A percentile compares a stretch with the other conserved stretches of the same genome.
phyloP scores from a whole-genome alignment of 441 rosid species.

The Adansonia gregorii region DNA sequence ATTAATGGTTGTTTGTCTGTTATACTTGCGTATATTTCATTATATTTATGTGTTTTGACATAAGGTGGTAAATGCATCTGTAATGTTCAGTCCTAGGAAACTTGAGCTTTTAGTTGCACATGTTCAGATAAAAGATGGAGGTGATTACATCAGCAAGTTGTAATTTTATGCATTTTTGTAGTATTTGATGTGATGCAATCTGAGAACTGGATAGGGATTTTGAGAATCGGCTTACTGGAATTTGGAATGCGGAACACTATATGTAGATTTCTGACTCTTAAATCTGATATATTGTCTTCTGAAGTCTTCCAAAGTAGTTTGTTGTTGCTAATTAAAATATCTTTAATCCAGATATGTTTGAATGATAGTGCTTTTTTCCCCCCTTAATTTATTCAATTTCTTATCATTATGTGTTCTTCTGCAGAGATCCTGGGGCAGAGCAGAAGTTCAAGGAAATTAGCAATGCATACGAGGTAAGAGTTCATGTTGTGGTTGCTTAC shows the following conservation, averaged over 20 bases:
- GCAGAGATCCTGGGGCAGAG: conserved; percentile 89
- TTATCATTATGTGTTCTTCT: conserved; percentile 18
- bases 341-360: not conserved
- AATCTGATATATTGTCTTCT: not conserved
- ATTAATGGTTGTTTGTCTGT: not conserved
- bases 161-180: not conserved
- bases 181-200: conserved; percentile 7
- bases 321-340: conserved; percentile 13
- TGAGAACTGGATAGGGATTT: not conserved
- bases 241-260: not conserved
- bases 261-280: not conserved
- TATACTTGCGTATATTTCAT: not conserved
- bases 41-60: not conserved
- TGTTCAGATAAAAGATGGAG: not conserved
- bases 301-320: not conserved
- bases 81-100: not conserved
- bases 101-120: not conserved
- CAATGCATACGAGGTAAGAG: conserved; percentile 90
- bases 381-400: not conserved
- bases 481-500: conserved; percentile 19
- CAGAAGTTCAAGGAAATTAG: conserved; percentile 96
- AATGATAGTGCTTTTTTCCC: conserved; percentile 5
- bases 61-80: not conserved
- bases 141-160: not conserved
- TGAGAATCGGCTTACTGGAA: not conserved